phyloP scores from a whole-genome alignment of 257 asterid species.

The Forsythia viridissima region DNA sequence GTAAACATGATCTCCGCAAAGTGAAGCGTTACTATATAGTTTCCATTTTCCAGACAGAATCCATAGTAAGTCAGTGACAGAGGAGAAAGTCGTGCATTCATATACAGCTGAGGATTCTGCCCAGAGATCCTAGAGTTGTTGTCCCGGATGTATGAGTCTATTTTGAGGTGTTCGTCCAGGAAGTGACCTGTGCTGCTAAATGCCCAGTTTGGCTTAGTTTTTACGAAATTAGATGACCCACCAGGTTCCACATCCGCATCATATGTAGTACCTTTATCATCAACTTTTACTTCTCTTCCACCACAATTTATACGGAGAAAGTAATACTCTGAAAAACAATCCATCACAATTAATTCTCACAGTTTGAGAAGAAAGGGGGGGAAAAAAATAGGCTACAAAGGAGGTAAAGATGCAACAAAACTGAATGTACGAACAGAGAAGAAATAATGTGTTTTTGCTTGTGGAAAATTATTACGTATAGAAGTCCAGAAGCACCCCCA shows the following conservation, averaged over 20 bases:
- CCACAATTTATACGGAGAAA: conserved; percentile 69
- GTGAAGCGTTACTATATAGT: conserved; percentile 68
- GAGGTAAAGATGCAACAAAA: neutral
- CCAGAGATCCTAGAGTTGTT: conserved; percentile 41
- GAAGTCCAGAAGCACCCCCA: neutral
- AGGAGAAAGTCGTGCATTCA: conserved; percentile 51
- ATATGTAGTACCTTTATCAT: conserved; percentile 24
- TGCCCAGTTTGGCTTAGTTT: conserved; percentile 47
- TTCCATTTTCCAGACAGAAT: conserved; percentile 57
- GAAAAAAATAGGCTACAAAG: neutral
- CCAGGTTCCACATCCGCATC: conserved; percentile 44
- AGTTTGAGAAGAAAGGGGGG: neutral
- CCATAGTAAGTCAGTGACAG: conserved; percentile 59
- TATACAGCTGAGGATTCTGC: conserved; percentile 37
- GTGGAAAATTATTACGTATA: neutral
- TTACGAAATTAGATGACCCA: conserved; percentile 40
- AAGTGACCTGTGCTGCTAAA: conserved; percentile 65
- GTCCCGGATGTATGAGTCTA: conserved; percentile 18
- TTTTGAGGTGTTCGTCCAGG: no score
- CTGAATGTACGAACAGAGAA: neutral
- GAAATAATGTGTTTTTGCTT: neutral
- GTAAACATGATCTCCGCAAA: conserved; percentile 76
- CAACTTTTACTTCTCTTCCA: conserved; percentile 37
- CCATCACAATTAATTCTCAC: neutral
- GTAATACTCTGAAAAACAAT: conserved; percentile 33